These are phyloP conservation scores for Hypoxylon rickii DNA, from an alignment of 495 filamentous ascomycete species.

Conservation along the genomic window DNA sequence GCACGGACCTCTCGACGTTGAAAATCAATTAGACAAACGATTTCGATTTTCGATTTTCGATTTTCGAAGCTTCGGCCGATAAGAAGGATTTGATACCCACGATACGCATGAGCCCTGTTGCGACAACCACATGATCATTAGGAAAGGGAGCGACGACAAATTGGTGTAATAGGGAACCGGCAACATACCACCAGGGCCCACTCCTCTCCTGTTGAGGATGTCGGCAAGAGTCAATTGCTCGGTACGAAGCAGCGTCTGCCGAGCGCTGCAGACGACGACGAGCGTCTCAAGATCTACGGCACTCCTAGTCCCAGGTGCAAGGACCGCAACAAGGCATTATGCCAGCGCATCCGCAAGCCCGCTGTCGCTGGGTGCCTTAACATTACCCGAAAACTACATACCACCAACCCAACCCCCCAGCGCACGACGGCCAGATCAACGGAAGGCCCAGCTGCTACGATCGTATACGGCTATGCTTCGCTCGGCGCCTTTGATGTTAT, in stretches of 20 bases:
- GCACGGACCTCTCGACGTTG: slow-evolving; percentile 12
- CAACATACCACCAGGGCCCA: neutral
- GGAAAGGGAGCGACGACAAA: neutral
- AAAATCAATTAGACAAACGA: slow-evolving; percentile 26
- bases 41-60: too few relatives aligned
- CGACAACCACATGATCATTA: too few relatives aligned
- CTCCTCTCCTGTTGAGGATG: slow-evolving; percentile 14
- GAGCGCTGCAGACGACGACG: slow-evolving; percentile 28
- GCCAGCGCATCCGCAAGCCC: slow-evolving; percentile 45
- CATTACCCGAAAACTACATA: slow-evolving; percentile 58
- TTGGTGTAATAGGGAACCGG: neutral
- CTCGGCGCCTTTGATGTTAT: slow-evolving; percentile 82
- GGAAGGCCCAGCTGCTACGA: slow-evolving; percentile 93
- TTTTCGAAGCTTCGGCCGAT: slow-evolving; percentile 24
- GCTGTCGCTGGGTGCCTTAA: slow-evolving; percentile 53
- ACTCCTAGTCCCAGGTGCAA: slow-evolving; percentile 24
- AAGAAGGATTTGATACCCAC: too few relatives aligned
- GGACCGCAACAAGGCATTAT: slow-evolving; percentile 39
- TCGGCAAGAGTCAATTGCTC: slow-evolving; percentile 34
- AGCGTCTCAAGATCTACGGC: slow-evolving; percentile 14
- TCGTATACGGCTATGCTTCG: slow-evolving; percentile 92
- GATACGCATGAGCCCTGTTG: too few relatives aligned
- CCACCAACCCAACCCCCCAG: slow-evolving; percentile 85
- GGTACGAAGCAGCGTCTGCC: slow-evolving; percentile 27
- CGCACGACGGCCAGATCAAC: slow-evolving; percentile 79